phyloP scores from a whole-genome alignment of 352 stramenopile genomes.

The Phytophthora constricta region DNA sequence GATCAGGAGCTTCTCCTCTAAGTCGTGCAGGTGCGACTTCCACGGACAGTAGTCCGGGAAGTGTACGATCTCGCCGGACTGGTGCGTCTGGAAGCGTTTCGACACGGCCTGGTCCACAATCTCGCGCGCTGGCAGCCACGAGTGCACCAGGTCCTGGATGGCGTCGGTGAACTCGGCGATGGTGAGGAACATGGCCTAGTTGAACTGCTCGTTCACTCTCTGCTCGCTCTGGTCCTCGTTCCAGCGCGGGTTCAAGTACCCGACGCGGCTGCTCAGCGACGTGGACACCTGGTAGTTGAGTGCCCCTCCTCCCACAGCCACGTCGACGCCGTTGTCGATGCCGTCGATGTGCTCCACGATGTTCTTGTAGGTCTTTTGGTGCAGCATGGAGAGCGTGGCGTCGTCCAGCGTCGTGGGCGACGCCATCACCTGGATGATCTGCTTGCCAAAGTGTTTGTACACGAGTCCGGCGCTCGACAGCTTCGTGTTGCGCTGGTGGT shows the following conservation, averaged over 20 bases:
- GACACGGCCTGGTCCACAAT: slow-evolving; percentile 94
- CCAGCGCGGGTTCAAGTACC: slow-evolving; percentile 95
- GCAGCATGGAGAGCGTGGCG: slow-evolving; percentile 81
- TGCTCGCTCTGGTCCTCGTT: slow-evolving; percentile 92
- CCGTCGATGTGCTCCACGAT: slow-evolving; percentile 99
- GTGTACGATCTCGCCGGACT: slow-evolving; percentile 93
- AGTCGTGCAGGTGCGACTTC: slow-evolving; percentile 96
- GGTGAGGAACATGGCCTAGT: slow-evolving; percentile 94
- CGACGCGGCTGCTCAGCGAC: slow-evolving; percentile 88
- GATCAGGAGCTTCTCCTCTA: slow-evolving; percentile 93
- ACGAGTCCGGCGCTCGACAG: slow-evolving; percentile 97
- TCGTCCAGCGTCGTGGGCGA: slow-evolving; percentile 59
- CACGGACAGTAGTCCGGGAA: slow-evolving; percentile 94
- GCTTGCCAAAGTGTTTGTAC: slow-evolving; percentile 98
- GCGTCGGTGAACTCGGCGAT: slow-evolving; percentile 94
- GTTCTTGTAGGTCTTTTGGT: slow-evolving; percentile 95
- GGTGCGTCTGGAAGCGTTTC: slow-evolving; percentile 88
- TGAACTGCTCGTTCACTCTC: slow-evolving; percentile 92
- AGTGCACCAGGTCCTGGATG: slow-evolving; percentile 92
- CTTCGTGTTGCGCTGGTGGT: slow-evolving; percentile 97
- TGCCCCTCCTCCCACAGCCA: slow-evolving; percentile 45
- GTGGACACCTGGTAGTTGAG: slow-evolving; percentile 85
- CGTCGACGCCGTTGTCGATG: slow-evolving; percentile 98
- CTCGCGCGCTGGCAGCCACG: slow-evolving; percentile 93
- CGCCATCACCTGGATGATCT: slow-evolving; percentile 91